Base-by-base conservation (phyloP, 495 filamentous ascomycete genomes). In the Talaromyces borbonicus region DNA sequence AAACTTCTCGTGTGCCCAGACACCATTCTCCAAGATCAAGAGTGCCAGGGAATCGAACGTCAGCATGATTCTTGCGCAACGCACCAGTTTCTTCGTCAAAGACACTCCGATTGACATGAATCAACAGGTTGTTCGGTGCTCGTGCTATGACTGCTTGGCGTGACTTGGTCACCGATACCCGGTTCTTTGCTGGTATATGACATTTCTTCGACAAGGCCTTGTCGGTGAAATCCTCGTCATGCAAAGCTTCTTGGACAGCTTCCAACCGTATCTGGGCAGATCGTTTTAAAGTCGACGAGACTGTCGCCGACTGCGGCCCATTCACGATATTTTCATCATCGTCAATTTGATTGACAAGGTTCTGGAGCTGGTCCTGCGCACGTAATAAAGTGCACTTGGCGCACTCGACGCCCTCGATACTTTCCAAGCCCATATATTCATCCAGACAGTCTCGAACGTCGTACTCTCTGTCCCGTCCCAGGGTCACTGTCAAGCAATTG, bases 51-150 rank as follows among this genome's bases (percentile, higher is more conserved):
- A 93, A 97, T 16, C 66, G 63, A 16, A 99, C 85, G 0, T 68
- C 66, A 0, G 89, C 82, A 47, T 78, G 74, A 49, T 97, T 96
- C 64, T 99, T 99, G 52, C 71, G 77, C 60, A 86, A 73, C 47
- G 73, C 65, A 0, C 86, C 86, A 0, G 83, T 93, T 26, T 60
- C 60, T 49, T 95, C 87, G 51, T 97, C 84, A 51, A 95, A 96
- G 0, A 90, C 67, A 48, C 89, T 96, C 6, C 93, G 78, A 55
- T 97, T 96, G 53, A 97, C 69, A 58, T 99, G 93, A 2, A 95
- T 68, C 0, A 80, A 82, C 8, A 99, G 69, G 38, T 81, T 83
- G 41, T 77, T 74, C 1, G 93, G 93, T 2, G 87, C 67, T 7
- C 90, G 72, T 3, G 85, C 86, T 48, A 99, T 77, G 16, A 87